Conservation (phyloP, 2,329 filamentous ascomycete species). For the Emergomyces pasteurianus region DNA sequence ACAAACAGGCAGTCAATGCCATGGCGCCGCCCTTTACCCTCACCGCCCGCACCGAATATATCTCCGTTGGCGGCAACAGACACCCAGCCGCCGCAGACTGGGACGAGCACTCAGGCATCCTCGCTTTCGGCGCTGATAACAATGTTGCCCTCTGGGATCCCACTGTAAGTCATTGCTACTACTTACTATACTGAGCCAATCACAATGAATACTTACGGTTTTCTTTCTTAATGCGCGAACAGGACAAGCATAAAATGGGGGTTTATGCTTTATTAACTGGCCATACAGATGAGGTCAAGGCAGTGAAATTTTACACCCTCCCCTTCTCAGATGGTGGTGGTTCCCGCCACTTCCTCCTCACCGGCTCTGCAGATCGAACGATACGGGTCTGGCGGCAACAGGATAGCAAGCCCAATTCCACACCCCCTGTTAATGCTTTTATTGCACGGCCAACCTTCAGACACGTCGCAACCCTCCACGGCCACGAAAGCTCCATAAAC, state of each 20-base stretch:
- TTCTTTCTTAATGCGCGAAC: neutral
- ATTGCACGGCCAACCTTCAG: slow-evolving; percentile 23
- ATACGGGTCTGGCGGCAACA: slow-evolving; percentile 50
- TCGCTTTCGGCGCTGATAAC: slow-evolving; percentile 81
- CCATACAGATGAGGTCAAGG: slow-evolving; percentile 71
- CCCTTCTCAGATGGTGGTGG: slow-evolving; percentile 29
- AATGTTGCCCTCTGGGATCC: slow-evolving; percentile 86
- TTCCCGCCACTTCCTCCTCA: slow-evolving; percentile 53
- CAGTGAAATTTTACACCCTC: slow-evolving; percentile 61
- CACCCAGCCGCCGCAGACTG: slow-evolving; percentile 87
- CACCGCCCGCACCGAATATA: slow-evolving; percentile 32
- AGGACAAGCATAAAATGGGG: slow-evolving; percentile 42
- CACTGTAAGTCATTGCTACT: slow-evolving; percentile 41
- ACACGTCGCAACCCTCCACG: slow-evolving; percentile 41
- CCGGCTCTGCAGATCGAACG: slow-evolving; percentile 68
- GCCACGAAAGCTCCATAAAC: slow-evolving; percentile 67
- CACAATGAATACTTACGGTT: slow-evolving; percentile 1
- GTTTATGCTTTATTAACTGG: slow-evolving; percentile 57
- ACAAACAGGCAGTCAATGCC: neutral
- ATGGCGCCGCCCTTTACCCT: neutral
- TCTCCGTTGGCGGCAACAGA: slow-evolving; percentile 78
- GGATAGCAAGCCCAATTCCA: neutral
- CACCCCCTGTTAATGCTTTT: slow-evolving; percentile 7
- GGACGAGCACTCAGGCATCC: slow-evolving; percentile 53
- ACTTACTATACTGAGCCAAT: neutral